Evolutionary conservation across 1,284 basidiomycete species (phyloP).

Genomic region (Cerrena zonata): DNA sequence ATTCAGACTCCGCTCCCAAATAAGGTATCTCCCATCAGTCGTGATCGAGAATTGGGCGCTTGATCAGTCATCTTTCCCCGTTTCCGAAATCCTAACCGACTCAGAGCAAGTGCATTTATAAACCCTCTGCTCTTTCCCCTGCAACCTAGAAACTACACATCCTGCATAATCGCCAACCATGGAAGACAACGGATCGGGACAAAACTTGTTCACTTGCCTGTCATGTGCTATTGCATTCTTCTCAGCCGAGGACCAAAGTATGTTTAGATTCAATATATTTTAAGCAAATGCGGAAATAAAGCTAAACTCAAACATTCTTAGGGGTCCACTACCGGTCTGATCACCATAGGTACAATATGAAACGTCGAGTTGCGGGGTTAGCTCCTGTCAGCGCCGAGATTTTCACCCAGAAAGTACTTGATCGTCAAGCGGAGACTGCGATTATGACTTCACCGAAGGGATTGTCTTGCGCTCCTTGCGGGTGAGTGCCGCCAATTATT

Average conservation of each 20-base stretch:
- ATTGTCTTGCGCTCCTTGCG: slow-evolving; percentile 76
- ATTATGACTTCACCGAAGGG: slow-evolving; percentile 61
- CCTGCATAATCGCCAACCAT: not conserved
- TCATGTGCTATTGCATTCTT: slow-evolving; percentile 89
- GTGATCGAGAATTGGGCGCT: not conserved
- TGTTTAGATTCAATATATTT: slow-evolving; percentile 24
- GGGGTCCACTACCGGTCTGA: slow-evolving; percentile 91
- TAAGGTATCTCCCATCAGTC: not conserved
- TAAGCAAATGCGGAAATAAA: too few relatives aligned
- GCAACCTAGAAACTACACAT: not conserved
- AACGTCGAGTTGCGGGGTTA: slow-evolving; percentile 87
- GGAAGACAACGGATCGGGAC: not conserved
- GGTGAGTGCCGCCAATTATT: too few relatives aligned
- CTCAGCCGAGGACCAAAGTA: slow-evolving; percentile 81
- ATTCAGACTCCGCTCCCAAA: not conserved
- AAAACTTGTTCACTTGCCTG: slow-evolving; percentile 74
- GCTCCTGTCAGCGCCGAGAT: slow-evolving; percentile 76
- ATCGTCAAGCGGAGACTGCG: slow-evolving; percentile 69
- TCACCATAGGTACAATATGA: slow-evolving; percentile 97
- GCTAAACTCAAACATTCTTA: slow-evolving; percentile 22
- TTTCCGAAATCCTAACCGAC: not conserved
- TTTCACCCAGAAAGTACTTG: slow-evolving; percentile 90
- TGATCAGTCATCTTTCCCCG: not conserved
- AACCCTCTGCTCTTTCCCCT: not conserved
- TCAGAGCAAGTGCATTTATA: not conserved